Conservation (phyloP, 2,329 filamentous ascomycete genomes). For the Phyllosticta citribraziliensis region DNA sequence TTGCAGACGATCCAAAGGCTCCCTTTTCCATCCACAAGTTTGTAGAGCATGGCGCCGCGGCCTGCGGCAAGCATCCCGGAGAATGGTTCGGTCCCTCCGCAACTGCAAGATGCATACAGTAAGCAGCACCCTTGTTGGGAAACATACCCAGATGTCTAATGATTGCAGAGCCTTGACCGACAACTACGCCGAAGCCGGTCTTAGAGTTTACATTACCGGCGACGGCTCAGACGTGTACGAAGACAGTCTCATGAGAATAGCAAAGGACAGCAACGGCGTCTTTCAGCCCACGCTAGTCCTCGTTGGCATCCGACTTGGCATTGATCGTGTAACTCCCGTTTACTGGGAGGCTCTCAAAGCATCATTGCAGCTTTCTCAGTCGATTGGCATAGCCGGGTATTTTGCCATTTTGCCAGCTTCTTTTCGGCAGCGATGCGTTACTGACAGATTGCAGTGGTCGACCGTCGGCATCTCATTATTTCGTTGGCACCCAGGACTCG, state of each 20-base stretch:
- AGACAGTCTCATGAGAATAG: slow-evolving; percentile 72
- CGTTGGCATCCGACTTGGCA: slow-evolving; percentile 78
- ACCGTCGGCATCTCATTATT: slow-evolving; percentile 80
- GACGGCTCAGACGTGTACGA: slow-evolving; percentile 90
- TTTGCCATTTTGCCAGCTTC: slow-evolving; percentile 20
- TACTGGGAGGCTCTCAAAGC: slow-evolving; percentile 92
- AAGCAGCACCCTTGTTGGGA: slow-evolving; percentile 26
- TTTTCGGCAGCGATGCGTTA: not conserved
- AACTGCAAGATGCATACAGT: slow-evolving; percentile 90
- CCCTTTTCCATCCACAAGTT: slow-evolving; percentile 95
- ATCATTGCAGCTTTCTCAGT: slow-evolving; percentile 77
- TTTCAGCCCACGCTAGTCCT: slow-evolving; percentile 84
- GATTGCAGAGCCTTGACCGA: slow-evolving; percentile 60
- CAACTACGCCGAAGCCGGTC: slow-evolving; percentile 47
- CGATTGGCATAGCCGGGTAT: slow-evolving; percentile 92
- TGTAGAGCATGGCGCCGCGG: slow-evolving; percentile 73
- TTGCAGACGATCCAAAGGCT: slow-evolving; percentile 76
- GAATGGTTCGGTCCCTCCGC: slow-evolving; percentile 99
- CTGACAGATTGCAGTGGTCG: slow-evolving; percentile 54
- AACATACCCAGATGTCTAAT: slow-evolving; percentile 5
- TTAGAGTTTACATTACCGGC: slow-evolving; percentile 81
- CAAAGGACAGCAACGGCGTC: slow-evolving; percentile 52
- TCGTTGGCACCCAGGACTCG: slow-evolving; percentile 62
- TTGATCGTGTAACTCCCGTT: slow-evolving; percentile 86
- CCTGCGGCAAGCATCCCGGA: slow-evolving; percentile 88